Conservation (phyloP, 495 filamentous ascomycete species). For the Massariosphaeria phaeospora region DNA sequence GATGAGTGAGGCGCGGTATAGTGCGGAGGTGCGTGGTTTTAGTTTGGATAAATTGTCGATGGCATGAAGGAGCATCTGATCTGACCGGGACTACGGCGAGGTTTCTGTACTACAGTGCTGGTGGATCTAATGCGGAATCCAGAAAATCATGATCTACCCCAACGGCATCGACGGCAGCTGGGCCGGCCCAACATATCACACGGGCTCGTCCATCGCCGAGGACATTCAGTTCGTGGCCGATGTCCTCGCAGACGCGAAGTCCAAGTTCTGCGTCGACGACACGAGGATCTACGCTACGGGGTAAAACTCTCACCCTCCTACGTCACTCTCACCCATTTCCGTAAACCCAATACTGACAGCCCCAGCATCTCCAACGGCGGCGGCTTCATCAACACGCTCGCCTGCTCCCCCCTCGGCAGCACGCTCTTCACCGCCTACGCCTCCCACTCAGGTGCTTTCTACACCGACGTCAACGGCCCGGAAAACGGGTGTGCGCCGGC, state of each 20-base stretch:
- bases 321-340: neutral
- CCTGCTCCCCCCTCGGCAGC: conserved; percentile 9
- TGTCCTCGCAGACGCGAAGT: conserved; percentile 4
- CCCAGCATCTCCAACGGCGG: conserved; percentile 20
- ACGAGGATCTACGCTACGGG: conserved; percentile 14
- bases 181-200: conserved; percentile 26
- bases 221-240: conserved; percentile 24
- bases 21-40: neutral
- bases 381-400: conserved; percentile 18
- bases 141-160: conserved; percentile 28
- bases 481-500: conserved; percentile 42
- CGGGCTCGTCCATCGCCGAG: conserved; percentile 7
- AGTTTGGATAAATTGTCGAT: neutral
- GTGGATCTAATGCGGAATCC: too few species aligned
- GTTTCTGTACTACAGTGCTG: too few species aligned
- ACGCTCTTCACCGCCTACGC: conserved; percentile 17
- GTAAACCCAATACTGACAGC: neutral
- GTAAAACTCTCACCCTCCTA: neutral
- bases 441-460: conserved; percentile 17
- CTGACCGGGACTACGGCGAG: too few species aligned
- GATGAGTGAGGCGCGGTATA: conserved; percentile 13
- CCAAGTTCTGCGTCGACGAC: conserved; percentile 17
- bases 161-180: conserved; percentile 26
- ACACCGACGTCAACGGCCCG: conserved; percentile 21
- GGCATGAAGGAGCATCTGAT: too few species aligned